phyloP scores from a whole-genome alignment of 2,329 filamentous ascomycete species.

The Xylariaceae sp. region DNA sequence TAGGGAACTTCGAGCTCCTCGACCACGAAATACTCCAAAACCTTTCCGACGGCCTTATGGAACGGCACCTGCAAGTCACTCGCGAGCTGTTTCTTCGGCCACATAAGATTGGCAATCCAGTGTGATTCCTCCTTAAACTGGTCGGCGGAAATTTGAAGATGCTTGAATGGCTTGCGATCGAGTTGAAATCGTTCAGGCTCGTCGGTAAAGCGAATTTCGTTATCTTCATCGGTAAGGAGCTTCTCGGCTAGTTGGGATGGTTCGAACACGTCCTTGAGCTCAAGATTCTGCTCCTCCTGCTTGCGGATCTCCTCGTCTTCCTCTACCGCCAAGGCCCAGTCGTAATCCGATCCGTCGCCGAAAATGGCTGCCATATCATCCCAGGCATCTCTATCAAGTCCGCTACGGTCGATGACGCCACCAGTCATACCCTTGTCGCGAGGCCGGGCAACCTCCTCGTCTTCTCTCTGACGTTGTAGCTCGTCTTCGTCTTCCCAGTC shows the following conservation, averaged over 20 bases:
- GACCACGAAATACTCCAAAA: conserved; percentile 89
- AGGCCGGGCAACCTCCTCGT: conserved; percentile 81
- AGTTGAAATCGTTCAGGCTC: conserved; percentile 93
- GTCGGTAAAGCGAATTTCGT: conserved; percentile 80
- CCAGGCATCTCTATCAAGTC: conserved; percentile 84
- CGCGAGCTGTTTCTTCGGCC: conserved; percentile 75
- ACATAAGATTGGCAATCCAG: conserved; percentile 88
- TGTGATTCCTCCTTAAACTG: conserved; percentile 83
- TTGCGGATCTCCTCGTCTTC: conserved; percentile 76
- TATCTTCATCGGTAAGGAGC: conserved; percentile 92
- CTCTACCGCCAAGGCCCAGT: conserved; percentile 87
- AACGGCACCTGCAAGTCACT: conserved; percentile 74
- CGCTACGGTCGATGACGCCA: conserved; percentile 70
- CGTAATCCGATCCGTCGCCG: conserved; percentile 90
- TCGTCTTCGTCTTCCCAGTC: conserved; percentile 86
- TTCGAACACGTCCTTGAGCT: conserved; percentile 97
- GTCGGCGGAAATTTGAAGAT: conserved; percentile 72
- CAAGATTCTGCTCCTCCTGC: conserved; percentile 75
- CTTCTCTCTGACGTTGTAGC: conserved; percentile 68
- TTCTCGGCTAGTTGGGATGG: conserved; percentile 91
- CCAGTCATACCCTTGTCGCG: conserved; percentile 63
- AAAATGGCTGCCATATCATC: conserved; percentile 97
- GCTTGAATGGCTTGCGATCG: conserved; percentile 81
- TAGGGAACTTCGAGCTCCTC: conserved; percentile 96
- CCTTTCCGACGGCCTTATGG: conserved; percentile 80